Base-by-base conservation (phyloP, 495 filamentous ascomycete genomes). In the Talaromyces proteolyticus region DNA sequence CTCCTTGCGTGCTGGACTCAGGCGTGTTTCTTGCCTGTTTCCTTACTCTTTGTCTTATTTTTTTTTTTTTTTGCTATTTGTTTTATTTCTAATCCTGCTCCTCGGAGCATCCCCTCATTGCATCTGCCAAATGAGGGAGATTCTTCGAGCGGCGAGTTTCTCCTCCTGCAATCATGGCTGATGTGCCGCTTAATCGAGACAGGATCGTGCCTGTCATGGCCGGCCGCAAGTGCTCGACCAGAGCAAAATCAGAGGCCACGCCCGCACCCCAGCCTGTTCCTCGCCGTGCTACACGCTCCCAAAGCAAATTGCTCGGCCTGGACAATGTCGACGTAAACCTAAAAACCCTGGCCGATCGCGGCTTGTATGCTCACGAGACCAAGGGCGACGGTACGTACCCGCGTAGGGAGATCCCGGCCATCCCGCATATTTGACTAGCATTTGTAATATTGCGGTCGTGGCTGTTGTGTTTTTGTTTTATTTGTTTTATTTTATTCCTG, bases 171-270 rank as follows among this genome's bases (percentile, higher is more conserved):
- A 73, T 49, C 51, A 75, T 75, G 72, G 62, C 72, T 52, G 57
- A 66, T 44, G 50, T 64, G 56, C 62, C 58, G 55, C 60, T 57
- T 44, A 66, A 70, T 59, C 67, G 65, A 65, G 67, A 61, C 67
- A 73, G 72, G 67, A 73, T 75, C 51, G 69, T 75, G 61, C 72
- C 72, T 53, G 67, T 75, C 66, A 59, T 75, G 55, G 58, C 64
- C 25, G 61, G 54, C 55, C 56, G 60, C 50, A 58, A 60, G 50
- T 56, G 57, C 49, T 51, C 61, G 14, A 46, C 39, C 51, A 49
- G 55, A 51, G 37, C 39, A 43, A 22, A 34, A 23, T 19, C 39
- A 17, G 19, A 47, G 42, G 41, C 18, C 25, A 21, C 29, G 29
- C 44, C 42, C 39, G 54, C 49, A 53, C 52, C 61, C 56, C 58